Evolutionary conservation across 257 asterid genomes (phyloP).

Genomic region (Solanum ahanhuiri): DNA sequence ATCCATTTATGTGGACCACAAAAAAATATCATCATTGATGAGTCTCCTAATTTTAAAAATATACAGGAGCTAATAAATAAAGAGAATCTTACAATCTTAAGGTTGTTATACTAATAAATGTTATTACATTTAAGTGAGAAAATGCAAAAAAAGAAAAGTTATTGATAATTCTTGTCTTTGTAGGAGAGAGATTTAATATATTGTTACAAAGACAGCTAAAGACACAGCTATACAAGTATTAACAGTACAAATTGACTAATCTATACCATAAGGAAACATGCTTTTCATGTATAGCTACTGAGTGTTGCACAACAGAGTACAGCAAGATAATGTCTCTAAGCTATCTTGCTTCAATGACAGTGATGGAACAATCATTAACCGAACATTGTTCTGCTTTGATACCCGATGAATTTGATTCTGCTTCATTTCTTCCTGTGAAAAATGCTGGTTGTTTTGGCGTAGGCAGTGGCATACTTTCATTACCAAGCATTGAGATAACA

Average conservation of each 20-base stretch:
- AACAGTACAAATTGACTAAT: neutral
- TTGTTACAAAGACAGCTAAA: neutral
- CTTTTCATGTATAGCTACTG: neutral
- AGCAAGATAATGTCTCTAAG: neutral
- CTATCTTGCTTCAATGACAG: constrained; percentile 6
- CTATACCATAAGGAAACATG: neutral
- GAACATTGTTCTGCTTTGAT: neutral
- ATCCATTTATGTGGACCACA: neutral
- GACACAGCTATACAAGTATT: neutral
- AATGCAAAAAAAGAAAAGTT: neutral
- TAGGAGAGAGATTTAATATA: neutral
- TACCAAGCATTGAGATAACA: constrained; percentile 36
- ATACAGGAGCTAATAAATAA: neutral
- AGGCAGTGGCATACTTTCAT: constrained; percentile 19
- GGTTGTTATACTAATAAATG: neutral
- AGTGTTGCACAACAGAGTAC: neutral
- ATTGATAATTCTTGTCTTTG: neutral
- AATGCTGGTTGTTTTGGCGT: constrained; percentile 32
- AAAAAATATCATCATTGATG: neutral
- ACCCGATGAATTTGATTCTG: neutral
- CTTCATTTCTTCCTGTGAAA: constrained; percentile 16
- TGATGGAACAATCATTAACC: neutral
- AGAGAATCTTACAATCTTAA: neutral
- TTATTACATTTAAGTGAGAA: neutral
- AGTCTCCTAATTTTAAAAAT: neutral